Percentiles rank a stretch among this genome's conserved stretches.
Conservation (phyloP, 2,329 filamentous ascomycete genomes). For the Basipetospora sp. region DNA sequence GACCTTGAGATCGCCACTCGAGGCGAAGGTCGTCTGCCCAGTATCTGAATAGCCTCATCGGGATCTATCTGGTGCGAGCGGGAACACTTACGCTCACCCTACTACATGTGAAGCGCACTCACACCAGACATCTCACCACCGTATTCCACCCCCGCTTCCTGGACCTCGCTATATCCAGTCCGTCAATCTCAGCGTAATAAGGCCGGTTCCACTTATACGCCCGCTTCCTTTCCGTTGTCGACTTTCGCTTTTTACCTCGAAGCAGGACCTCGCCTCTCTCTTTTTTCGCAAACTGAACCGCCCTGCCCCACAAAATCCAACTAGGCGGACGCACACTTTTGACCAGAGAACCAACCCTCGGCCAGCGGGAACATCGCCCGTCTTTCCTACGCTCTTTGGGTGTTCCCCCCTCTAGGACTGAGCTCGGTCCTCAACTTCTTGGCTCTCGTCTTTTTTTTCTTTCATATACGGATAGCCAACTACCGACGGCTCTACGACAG, state of each 20-base stretch:
- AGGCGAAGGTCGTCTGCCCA: too few species aligned
- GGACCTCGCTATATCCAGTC: not conserved
- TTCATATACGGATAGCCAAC: conserved; percentile 4
- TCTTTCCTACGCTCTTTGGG: not conserved
- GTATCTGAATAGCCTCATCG: too few species aligned
- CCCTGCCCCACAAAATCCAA: not conserved
- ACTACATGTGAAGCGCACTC: too few species aligned
- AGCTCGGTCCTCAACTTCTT: not conserved
- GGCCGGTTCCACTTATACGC: conserved; percentile 4
- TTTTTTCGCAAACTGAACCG: too few species aligned
- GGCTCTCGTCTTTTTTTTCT: not conserved
- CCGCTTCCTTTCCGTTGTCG: too few species aligned
- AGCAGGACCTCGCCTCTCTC: not conserved
- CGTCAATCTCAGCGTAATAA: conserved; percentile 1
- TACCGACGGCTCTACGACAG: conserved; percentile 2
- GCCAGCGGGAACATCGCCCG: not conserved
- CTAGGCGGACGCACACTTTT: not conserved
- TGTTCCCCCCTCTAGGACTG: not conserved
- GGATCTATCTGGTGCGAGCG: too few species aligned
- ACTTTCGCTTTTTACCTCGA: not conserved
- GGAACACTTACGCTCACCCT: too few species aligned
- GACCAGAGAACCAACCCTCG: not conserved
- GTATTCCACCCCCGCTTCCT: not conserved
- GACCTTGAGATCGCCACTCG: too few species aligned
- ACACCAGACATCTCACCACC: too few species aligned